phyloP scores from a whole-genome alignment of 768 basidiomycete genomes.

The Lactarius hengduanensis region DNA sequence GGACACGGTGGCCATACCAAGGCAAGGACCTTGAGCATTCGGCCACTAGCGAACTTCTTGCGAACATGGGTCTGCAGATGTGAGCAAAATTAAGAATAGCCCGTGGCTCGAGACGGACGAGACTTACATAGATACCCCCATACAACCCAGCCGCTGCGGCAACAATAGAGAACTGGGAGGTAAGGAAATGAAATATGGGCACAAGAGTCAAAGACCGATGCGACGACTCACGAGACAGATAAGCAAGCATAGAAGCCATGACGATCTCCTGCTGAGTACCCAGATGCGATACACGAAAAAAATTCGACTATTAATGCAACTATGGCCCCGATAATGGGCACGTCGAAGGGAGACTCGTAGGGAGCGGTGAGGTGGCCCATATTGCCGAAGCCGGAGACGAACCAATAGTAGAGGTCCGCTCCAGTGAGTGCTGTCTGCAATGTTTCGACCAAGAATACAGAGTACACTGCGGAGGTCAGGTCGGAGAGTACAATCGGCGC shows the following conservation, averaged over 20 bases:
- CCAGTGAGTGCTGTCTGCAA: slow-evolving; percentile 32
- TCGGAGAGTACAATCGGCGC: too few relatives aligned
- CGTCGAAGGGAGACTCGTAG: slow-evolving; percentile 32
- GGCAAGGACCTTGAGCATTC: background rate
- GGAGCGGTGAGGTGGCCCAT: slow-evolving; percentile 28
- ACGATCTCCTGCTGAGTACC: slow-evolving; percentile 3
- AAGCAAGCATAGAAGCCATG: background rate
- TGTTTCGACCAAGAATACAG: slow-evolving; percentile 31
- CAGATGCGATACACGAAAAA: slow-evolving; percentile 37
- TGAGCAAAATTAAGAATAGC: background rate
- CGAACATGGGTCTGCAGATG: background rate
- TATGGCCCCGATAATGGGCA: slow-evolving; percentile 33
- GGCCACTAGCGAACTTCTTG: background rate
- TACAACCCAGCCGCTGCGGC: background rate
- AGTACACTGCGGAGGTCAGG: slow-evolving; percentile 29
- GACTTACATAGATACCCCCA: slow-evolving; percentile 8
- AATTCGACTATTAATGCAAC: slow-evolving; percentile 34
- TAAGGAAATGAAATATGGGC: background rate
- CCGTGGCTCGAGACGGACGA: background rate
- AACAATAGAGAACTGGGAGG: background rate
- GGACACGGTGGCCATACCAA: background rate
- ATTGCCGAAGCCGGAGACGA: slow-evolving; percentile 36
- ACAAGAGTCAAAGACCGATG: too few relatives aligned
- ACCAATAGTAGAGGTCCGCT: slow-evolving; percentile 35
- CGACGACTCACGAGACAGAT: slow-evolving; percentile 11